phyloP scores from a whole-genome alignment of 768 basidiomycete species.

The Suillus occidentalis region DNA sequence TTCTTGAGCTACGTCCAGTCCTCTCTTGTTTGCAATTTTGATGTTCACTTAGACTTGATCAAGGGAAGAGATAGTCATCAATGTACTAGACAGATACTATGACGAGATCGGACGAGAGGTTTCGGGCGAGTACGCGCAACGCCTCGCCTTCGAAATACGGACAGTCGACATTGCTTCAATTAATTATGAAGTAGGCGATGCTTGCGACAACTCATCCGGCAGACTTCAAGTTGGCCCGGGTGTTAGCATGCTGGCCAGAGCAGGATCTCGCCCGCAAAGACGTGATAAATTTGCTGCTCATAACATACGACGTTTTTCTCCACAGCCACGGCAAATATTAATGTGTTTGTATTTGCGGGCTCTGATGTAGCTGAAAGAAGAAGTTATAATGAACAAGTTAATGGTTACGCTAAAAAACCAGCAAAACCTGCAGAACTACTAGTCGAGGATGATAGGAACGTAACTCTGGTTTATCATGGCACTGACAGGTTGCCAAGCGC shows the following conservation, averaged over 20 bases:
- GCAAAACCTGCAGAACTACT: not conserved
- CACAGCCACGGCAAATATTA: no score
- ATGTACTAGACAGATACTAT: not conserved
- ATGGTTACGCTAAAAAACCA: not conserved
- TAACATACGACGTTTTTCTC: no score
- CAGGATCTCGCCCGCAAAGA: no score
- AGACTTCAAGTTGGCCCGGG: no score
- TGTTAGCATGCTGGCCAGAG: no score
- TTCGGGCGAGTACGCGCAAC: not conserved
- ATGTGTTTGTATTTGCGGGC: no score
- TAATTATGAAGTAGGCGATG: no score
- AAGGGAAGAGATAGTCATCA: not conserved
- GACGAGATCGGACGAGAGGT: not conserved
- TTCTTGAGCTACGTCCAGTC: not conserved
- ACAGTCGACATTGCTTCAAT: no score
- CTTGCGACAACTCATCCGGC: no score
- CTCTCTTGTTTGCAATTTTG: not conserved
- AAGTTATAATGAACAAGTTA: no score
- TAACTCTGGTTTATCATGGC: not conserved
- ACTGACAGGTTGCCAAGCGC: not conserved
- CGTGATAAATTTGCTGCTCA: no score
- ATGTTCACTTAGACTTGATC: not conserved
- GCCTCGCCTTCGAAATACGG: not conserved
- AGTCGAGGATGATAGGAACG: not conserved
- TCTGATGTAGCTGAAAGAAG: no score